Conservation (phyloP, 2,329 filamentous ascomycete genomes). For the Fusarium hostae region DNA sequence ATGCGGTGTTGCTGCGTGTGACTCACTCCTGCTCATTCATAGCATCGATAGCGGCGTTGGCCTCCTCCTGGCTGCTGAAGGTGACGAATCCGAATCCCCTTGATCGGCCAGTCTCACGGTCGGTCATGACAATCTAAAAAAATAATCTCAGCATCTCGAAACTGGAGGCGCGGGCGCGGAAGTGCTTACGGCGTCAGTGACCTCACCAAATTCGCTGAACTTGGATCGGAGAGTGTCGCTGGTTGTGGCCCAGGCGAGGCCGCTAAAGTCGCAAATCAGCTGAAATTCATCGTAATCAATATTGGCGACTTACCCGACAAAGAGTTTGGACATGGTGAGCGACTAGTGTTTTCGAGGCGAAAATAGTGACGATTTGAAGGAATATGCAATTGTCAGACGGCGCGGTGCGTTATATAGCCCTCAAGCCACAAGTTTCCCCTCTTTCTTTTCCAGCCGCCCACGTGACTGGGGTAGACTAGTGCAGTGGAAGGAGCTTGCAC, state of each 20-base stretch:
- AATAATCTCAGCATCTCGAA: not conserved
- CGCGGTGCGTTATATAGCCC: conserved; percentile 1
- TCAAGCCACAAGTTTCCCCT: conserved; percentile 7
- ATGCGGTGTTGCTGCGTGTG: not conserved
- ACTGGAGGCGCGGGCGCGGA: not conserved
- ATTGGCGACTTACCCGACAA: conserved; percentile 4
- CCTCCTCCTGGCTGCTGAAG: not conserved
- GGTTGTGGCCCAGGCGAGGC: conserved; percentile 2
- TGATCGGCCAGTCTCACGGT: not conserved
- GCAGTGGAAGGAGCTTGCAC: not conserved
- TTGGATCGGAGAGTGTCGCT: not conserved
- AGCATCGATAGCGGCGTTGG: not conserved
- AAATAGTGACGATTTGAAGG: not conserved
- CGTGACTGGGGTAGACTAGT: conserved; percentile 2
- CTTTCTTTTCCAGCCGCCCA: not conserved
- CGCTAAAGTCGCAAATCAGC: not conserved
- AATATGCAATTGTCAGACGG: not conserved
- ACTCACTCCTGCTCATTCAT: conserved; percentile 5
- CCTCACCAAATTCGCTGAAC: not conserved
- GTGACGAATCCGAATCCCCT: conserved; percentile 12
- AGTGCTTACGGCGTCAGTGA: conserved; percentile 4
- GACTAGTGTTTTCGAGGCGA: not conserved
- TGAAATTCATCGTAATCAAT: not conserved
- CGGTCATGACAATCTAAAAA: not conserved
- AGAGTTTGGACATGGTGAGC: conserved; percentile 8